These are phyloP conservation scores for Tolypocladium guangdongense DNA, from an alignment of 2,329 filamentous ascomycete species.

Conservation along the genomic window DNA sequence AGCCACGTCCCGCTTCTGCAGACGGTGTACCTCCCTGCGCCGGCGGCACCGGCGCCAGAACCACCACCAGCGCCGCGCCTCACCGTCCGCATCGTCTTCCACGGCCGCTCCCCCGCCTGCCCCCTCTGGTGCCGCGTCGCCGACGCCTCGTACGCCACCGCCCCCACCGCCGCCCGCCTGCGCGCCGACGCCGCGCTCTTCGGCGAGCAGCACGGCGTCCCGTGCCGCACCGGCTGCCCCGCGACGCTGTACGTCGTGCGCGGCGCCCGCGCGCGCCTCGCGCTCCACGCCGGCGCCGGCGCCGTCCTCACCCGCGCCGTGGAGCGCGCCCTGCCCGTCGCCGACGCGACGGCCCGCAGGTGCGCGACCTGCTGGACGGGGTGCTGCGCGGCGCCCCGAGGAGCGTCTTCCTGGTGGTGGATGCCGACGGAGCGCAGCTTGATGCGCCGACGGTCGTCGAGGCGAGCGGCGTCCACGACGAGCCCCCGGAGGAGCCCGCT, in stretches of 20 bases:
- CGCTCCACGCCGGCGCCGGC: neutral
- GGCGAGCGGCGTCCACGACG: neutral
- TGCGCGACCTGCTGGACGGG: conserved; percentile 17
- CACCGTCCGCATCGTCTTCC: conserved; percentile 3
- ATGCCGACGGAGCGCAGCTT: no score
- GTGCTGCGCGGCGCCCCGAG: conserved; percentile 14
- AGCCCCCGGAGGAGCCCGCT: neutral
- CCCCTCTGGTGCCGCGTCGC: neutral
- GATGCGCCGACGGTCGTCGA: neutral
- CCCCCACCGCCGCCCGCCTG: neutral
- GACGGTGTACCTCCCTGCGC: neutral
- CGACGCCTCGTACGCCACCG: neutral
- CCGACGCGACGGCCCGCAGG: conserved; percentile 4
- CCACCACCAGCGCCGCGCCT: neutral
- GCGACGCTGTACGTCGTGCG: neutral
- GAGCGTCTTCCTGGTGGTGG: conserved; percentile 13
- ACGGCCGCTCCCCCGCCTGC: neutral
- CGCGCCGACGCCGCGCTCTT: neutral
- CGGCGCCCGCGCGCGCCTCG: neutral
- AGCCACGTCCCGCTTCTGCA: neutral
- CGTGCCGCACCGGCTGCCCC: neutral
- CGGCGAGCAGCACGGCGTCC: neutral
- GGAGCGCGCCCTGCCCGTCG: neutral
- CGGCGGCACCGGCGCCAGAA: neutral
- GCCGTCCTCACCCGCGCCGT: neutral